Evolutionary conservation across 2,329 filamentous ascomycete genomes (phyloP).

Genomic region (Domatiomyces catenatus): DNA sequence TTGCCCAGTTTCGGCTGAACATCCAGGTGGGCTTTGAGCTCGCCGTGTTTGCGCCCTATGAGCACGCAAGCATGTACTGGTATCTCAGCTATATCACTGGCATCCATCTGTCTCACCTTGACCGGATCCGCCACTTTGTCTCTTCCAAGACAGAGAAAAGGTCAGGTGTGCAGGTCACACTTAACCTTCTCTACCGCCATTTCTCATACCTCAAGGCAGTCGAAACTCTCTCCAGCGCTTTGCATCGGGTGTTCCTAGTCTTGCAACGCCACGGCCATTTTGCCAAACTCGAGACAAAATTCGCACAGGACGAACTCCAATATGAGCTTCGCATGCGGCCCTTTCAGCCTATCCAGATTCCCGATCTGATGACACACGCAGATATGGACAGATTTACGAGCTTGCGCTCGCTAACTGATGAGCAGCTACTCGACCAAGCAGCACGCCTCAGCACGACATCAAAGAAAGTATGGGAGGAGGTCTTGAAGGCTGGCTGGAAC

Average conservation of each 20-base stretch:
- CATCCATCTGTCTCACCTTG: conserved; percentile 52
- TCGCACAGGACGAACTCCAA: conserved; percentile 51
- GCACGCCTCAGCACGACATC: conserved; percentile 26
- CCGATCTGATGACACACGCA: conserved; percentile 49
- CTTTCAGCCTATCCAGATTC: conserved; percentile 53
- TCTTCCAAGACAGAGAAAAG: conserved; percentile 19
- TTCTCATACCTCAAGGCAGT: conserved; percentile 51
- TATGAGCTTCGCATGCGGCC: conserved; percentile 81
- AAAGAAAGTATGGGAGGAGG: conserved; percentile 29
- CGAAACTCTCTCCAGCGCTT: conserved; percentile 36
- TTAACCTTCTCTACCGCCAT: conserved; percentile 38
- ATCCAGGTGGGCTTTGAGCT: conserved; percentile 90
- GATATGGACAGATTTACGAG: conserved; percentile 37
- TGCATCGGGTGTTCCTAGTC: conserved; percentile 48
- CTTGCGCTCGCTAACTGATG: conserved; percentile 30
- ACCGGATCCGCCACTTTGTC: conserved; percentile 56
- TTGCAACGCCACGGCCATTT: conserved; percentile 42
- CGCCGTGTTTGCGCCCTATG: conserved; percentile 72
- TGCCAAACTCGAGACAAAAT: conserved; percentile 22
- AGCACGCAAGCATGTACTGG: conserved; percentile 81
- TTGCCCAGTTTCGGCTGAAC: conserved; percentile 74
- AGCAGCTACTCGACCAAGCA: conserved; percentile 26
- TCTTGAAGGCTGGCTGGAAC: conserved; percentile 25
- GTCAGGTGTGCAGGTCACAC: conserved; percentile 6
- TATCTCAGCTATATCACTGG: conserved; percentile 62